Percentiles rank a stretch among this genome's conserved stretches.
Evolutionary conservation across 352 stramenopile genomes (phyloP).

Genomic region (Phytophthora fragariaefolia): DNA sequence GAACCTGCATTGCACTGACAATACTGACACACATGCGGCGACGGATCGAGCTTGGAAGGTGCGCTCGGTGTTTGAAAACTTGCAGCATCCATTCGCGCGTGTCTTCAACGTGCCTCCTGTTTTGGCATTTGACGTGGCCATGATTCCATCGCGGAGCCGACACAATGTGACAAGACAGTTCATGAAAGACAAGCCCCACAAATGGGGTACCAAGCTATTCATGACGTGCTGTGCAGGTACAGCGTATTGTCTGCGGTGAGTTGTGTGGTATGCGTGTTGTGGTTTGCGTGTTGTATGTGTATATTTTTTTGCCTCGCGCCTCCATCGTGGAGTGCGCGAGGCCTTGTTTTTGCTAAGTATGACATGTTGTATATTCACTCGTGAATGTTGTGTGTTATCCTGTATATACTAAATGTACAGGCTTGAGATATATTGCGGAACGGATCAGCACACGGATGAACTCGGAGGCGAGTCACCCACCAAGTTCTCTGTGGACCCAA

Average conservation of each 20-base stretch:
- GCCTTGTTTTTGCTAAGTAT: conserved; percentile 15
- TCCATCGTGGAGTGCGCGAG: not conserved
- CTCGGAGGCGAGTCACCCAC: not conserved
- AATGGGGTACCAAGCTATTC: conserved; percentile 26
- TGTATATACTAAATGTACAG: conserved; percentile 8
- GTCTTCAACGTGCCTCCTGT: conserved; percentile 8
- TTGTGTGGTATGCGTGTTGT: too few relatives aligned
- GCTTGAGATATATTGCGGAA: not conserved
- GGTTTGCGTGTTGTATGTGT: too few relatives aligned
- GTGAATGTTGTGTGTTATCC: not conserved
- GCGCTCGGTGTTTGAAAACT: conserved; percentile 2
- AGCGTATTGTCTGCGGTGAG: conserved; percentile 15
- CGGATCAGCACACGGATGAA: not conserved
- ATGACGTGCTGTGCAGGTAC: conserved; percentile 27
- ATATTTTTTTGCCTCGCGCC: too few relatives aligned
- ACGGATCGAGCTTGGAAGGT: conserved; percentile 24
- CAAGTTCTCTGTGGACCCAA: conserved; percentile 9
- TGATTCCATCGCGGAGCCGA: conserved; percentile 11
- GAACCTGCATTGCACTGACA: conserved; percentile 19
- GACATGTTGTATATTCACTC: conserved; percentile 20
- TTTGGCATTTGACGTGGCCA: conserved; percentile 22
- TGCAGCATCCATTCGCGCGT: conserved; percentile 1
- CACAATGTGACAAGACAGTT: conserved; percentile 16
- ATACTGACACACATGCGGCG: not conserved
- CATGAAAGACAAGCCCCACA: conserved; percentile 28